A percentile compares a stretch with the other conserved stretches of the same genome.
Evolutionary conservation across 768 basidiomycete genomes (phyloP).

Genomic region (Pleurotus eryngii): DNA sequence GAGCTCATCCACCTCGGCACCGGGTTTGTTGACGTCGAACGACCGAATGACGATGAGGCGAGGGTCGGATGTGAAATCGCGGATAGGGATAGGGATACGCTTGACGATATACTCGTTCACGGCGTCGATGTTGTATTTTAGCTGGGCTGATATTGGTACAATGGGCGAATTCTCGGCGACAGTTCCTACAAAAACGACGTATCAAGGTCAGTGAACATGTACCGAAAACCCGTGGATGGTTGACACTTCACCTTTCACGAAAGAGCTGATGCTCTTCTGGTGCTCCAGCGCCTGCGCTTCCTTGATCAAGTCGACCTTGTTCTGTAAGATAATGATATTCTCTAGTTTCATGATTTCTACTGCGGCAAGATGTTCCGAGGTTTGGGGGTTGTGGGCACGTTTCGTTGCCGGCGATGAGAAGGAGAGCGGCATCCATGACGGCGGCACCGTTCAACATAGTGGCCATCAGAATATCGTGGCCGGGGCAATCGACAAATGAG

Average conservation of each 20-base stretch:
- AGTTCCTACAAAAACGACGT: constrained; percentile 59
- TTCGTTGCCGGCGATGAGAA: constrained; percentile 97
- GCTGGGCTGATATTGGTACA: constrained; percentile 97
- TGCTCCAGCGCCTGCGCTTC: constrained; percentile 93
- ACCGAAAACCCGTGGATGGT: neutral
- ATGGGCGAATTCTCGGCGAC: constrained; percentile 97
- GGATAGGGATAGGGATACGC: constrained; percentile 89
- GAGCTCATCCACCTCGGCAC: constrained; percentile 93
- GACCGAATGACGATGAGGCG: constrained; percentile 98
- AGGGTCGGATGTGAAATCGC: constrained; percentile 90
- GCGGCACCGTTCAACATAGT: constrained; percentile 99
- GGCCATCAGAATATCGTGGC: constrained; percentile 99
- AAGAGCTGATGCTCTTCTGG: constrained; percentile 91
- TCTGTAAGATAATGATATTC: constrained; percentile 96
- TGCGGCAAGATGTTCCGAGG: constrained; percentile 96
- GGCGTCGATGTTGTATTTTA: constrained; percentile 99
- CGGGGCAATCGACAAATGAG: constrained; percentile 97
- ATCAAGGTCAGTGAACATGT: neutral
- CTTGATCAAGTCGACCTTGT: constrained; percentile 98
- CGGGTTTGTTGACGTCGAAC: constrained; percentile 99
- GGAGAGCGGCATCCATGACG: constrained; percentile 97
- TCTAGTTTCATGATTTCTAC: constrained; percentile 99
- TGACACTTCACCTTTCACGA: constrained; percentile 76
- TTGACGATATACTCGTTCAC: constrained; percentile 99
- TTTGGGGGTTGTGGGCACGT: constrained; percentile 97